These are phyloP conservation scores for Saprolegnia parasitica DNA, from an alignment of 352 stramenopile genomes.

Conservation along the genomic window DNA sequence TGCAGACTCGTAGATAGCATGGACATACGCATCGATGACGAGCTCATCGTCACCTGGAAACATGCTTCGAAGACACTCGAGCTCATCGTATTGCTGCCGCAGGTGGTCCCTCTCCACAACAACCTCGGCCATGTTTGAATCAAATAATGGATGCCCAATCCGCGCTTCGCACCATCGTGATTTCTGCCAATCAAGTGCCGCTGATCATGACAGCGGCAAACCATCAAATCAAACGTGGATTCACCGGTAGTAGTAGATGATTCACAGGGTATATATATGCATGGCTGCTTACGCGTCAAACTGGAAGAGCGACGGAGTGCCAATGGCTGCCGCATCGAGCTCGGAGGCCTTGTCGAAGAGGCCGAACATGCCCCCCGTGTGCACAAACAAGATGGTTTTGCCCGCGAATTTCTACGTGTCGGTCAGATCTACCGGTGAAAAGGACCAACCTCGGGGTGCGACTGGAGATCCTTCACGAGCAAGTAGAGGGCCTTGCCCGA, in stretches of 20 bases:
- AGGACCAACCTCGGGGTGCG: slow-evolving; percentile 36
- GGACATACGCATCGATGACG: slow-evolving; percentile 35
- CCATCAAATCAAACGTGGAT: no score
- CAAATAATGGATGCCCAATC: not conserved
- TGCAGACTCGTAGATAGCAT: slow-evolving; percentile 32
- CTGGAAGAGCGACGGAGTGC: not conserved
- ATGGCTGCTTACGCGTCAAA: slow-evolving; percentile 10
- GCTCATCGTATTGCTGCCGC: slow-evolving; percentile 54
- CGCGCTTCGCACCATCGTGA: not conserved
- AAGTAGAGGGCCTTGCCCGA: slow-evolving; percentile 83
- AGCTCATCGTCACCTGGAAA: slow-evolving; percentile 49
- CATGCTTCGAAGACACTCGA: slow-evolving; percentile 77
- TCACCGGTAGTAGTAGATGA: no score
- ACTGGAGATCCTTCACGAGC: slow-evolving; percentile 71
- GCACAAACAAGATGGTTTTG: slow-evolving; percentile 85
- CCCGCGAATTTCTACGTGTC: slow-evolving; percentile 64
- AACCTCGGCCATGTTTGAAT: not conserved
- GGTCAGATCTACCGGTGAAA: not conserved
- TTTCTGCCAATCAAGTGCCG: not conserved
- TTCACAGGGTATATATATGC: no score
- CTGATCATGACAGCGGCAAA: no score
- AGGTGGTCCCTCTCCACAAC: slow-evolving; percentile 1
- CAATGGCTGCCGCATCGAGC: slow-evolving; percentile 36
- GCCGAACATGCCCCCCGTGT: slow-evolving; percentile 88
- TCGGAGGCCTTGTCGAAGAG: slow-evolving; percentile 88